phyloP scores from a whole-genome alignment of 2,329 filamentous ascomycete genomes.

The Alternaria longipes region DNA sequence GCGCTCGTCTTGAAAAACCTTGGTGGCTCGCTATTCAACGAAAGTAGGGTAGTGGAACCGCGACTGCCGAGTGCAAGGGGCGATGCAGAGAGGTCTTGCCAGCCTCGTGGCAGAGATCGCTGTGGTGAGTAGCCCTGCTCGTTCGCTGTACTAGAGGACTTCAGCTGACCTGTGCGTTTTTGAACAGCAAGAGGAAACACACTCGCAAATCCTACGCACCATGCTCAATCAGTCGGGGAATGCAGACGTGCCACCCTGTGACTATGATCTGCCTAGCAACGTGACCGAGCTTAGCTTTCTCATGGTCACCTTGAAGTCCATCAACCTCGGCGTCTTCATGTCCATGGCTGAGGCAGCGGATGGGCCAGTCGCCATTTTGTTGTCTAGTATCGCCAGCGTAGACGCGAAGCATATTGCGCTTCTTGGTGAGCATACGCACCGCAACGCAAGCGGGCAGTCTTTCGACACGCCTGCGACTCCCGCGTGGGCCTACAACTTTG shows the following conservation, averaged over 20 bases:
- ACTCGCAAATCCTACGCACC: no score
- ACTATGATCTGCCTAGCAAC: conserved; percentile 1
- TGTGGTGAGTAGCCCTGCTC: conserved; percentile 6
- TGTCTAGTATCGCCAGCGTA: conserved; percentile 15
- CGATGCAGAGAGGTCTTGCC: neutral
- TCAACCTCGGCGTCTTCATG: conserved; percentile 6
- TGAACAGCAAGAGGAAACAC: conserved; percentile 7
- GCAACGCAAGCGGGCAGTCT: conserved; percentile 8
- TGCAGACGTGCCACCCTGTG: neutral
- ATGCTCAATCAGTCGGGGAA: no score
- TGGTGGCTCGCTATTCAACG: conserved; percentile 9
- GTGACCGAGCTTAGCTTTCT: no score
- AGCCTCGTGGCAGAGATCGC: conserved; percentile 4
- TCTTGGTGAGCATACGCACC: conserved; percentile 1
- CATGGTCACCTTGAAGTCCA: no score
- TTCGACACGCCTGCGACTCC: conserved; percentile 13
- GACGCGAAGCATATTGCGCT: conserved; percentile 11
- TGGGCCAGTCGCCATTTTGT: conserved; percentile 5
- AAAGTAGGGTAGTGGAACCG: no score
- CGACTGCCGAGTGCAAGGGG: neutral
- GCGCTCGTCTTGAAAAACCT: conserved; percentile 14
- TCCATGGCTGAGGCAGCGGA: conserved; percentile 9
- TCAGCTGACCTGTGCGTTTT: neutral
- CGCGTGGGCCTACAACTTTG: conserved; percentile 15
- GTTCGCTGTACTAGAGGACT: neutral